Evolutionary conservation across 2,329 filamentous ascomycete genomes (phyloP), one percentile per base, ranked within the genome.

Genomic region (Cladosporium sp.): DNA sequence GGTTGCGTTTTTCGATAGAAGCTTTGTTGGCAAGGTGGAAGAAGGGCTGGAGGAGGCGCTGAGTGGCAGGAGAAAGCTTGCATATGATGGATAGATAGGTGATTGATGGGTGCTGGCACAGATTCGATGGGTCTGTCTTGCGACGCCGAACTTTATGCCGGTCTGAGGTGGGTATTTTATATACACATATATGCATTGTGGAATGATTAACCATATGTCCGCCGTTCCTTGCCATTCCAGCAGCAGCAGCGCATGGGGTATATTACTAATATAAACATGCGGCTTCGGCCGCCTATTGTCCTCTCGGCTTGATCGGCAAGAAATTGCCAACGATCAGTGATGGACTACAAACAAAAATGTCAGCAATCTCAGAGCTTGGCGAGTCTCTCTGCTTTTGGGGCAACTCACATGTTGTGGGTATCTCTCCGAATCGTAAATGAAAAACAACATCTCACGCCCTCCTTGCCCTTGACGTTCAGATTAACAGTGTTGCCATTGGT

Each of bases 281-380:
- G 52, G 31, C 52, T 55, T 10, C 31, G 11, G 55, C 29, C 31
- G 33, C 31, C 31, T 46, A 61, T 33, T 64, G 50, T 28, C 87
- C 73, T 93, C 33, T 57, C 31, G 61, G 50, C 26, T 53, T 63
- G 50, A 96, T 93, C 2, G 95, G 95, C 68, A 99, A 80, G 78
- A 99, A 99, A 76, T 99, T 99, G 59, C 95, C 95, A 58, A 99
- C 90, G 74, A 99, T 99, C 69, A 99, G 83, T 61, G 92, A 93
- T 61, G 95, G 95, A 75, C 95, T 97, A 71, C 28, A 7, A 26
- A 16, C 11, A 29, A 21, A 21, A 31, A 35, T 16, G 50, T 63
- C 35, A 63, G 61, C n/a, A 56, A 65, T 31, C 7, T 10, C 18
- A 1, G 21, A 46, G 40, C n/a, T 4, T 46, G 8, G 2, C 40